Evolutionary conservation across 163 green algal species (phyloP).

Genomic region (Scenedesmus sp.): DNA sequence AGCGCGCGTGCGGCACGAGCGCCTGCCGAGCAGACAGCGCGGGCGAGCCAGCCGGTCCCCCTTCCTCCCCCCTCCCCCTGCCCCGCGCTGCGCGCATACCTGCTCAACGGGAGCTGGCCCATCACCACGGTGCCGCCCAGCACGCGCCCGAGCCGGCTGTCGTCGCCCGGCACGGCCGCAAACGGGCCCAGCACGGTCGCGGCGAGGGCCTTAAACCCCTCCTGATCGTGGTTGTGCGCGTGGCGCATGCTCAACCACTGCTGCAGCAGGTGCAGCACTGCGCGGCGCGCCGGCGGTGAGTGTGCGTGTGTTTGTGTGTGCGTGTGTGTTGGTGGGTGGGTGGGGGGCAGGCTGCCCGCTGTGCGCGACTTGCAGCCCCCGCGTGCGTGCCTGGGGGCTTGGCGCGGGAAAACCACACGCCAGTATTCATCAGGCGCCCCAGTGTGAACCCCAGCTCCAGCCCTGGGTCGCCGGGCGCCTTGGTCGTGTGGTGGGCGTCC

Average conservation of each 20-base stretch:
- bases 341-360: too few species aligned
- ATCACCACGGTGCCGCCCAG: neutral
- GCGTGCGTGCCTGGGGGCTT: too few species aligned
- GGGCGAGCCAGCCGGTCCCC: too few species aligned
- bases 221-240: slow-evolving; percentile 4
- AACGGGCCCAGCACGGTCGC: neutral
- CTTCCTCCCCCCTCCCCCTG: too few species aligned
- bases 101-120: slow-evolving; percentile 7
- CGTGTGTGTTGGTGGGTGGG: too few species aligned
- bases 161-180: neutral
- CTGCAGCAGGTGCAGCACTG: slow-evolving; percentile 6
- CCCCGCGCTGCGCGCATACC: too few species aligned
- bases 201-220: slow-evolving; percentile 11
- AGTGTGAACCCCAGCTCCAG: neutral
- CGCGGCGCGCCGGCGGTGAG: too few species aligned
- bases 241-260: neutral
- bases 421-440: slow-evolving; percentile 17
- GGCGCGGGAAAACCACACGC: neutral
- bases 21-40: too few species aligned
- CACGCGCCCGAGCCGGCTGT: neutral
- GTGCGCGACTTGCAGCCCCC: too few species aligned
- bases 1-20: too few species aligned
- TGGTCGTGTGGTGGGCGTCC: slow-evolving; percentile 1
- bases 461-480: slow-evolving; percentile 4
- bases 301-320: too few species aligned